Evolutionary conservation across 2,329 filamentous ascomycete species (phyloP).

Genomic region (Stagonosporopsis rhizophila): DNA sequence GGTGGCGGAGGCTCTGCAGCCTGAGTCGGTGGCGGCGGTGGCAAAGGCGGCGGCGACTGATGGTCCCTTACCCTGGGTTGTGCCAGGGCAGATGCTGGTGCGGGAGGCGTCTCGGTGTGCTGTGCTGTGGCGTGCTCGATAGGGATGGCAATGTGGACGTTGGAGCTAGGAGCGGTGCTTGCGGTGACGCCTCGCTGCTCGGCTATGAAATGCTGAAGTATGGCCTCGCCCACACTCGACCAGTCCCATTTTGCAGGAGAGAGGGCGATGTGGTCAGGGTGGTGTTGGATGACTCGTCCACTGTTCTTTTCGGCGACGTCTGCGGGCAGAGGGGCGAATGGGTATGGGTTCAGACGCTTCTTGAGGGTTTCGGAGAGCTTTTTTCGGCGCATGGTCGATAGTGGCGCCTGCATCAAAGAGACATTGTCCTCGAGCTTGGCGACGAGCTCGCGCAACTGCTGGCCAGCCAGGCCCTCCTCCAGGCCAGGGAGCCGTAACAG

Average conservation of each 20-base stretch:
- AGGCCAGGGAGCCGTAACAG: slow-evolving; percentile 63
- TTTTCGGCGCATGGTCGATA: slow-evolving; percentile 58
- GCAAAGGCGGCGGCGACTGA: background rate
- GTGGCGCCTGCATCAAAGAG: slow-evolving; percentile 60
- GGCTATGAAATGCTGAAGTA: slow-evolving; percentile 53
- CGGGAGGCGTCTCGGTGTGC: slow-evolving; percentile 11
- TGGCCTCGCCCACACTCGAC: slow-evolving; percentile 57
- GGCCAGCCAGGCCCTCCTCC: slow-evolving; percentile 47
- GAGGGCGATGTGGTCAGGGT: slow-evolving; percentile 48
- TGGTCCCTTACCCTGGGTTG: slow-evolving; percentile 1
- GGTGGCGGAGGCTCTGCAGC: slow-evolving; percentile 3
- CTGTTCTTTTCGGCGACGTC: slow-evolving; percentile 37
- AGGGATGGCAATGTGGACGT: slow-evolving; percentile 54
- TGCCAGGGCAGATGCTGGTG: slow-evolving; percentile 11
- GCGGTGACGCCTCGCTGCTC: slow-evolving; percentile 48
- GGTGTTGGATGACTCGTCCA: slow-evolving; percentile 24
- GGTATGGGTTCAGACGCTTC: slow-evolving; percentile 62
- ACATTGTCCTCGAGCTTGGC: slow-evolving; percentile 61
- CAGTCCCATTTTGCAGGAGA: slow-evolving; percentile 53
- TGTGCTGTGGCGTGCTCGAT: slow-evolving; percentile 26
- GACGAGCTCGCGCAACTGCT: slow-evolving; percentile 53
- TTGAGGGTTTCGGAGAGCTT: slow-evolving; percentile 61
- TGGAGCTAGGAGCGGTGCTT: slow-evolving; percentile 46
- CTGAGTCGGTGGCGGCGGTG: slow-evolving; percentile 3
- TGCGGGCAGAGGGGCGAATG: slow-evolving; percentile 47